These are phyloP conservation scores for Chrysophaeum taylorii DNA, from an alignment of 352 stramenopile species.

Conservation along the genomic window DNA sequence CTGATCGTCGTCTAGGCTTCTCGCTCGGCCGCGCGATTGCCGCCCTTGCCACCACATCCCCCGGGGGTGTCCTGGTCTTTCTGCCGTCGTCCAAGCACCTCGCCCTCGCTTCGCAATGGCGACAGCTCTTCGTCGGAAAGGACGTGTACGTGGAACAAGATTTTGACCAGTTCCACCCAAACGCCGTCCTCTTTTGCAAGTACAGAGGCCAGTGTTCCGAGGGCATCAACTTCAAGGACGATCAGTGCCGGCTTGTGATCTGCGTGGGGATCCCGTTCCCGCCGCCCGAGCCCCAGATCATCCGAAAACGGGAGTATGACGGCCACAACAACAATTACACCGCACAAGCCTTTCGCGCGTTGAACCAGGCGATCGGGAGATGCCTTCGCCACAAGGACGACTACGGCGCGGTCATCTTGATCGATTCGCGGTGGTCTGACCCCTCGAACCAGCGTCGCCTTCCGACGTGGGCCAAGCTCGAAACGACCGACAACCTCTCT, in stretches of 20 bases:
- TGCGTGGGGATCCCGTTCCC: conserved; percentile 72
- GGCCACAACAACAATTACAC: conserved; percentile 75
- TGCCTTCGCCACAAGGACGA: too few species aligned
- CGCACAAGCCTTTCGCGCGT: conserved; percentile 65
- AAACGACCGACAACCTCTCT: too few species aligned
- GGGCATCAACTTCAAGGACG: conserved; percentile 74
- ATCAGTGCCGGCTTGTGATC: conserved; percentile 69
- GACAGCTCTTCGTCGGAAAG: too few species aligned
- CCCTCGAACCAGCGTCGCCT: too few species aligned
- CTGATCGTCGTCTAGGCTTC: too few species aligned
- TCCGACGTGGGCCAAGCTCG: too few species aligned
- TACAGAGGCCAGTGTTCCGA: conserved; percentile 29
- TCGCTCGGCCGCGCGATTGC: background rate
- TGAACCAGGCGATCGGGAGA: too few species aligned
- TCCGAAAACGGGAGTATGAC: conserved; percentile 31
- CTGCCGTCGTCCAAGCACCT: background rate
- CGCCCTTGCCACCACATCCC: background rate
- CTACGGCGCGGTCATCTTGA: too few species aligned
- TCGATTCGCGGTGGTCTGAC: too few species aligned
- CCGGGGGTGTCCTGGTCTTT: conserved; percentile 5
- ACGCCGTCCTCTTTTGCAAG: background rate
- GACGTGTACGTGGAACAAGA: too few species aligned
- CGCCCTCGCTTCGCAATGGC: too few species aligned
- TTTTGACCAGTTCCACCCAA: too few species aligned
- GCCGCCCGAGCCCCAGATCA: conserved; percentile 30